These are phyloP conservation scores for Boletus subcaerulescens DNA, from an alignment of 768 basidiomycete species.

Conservation along the genomic window DNA sequence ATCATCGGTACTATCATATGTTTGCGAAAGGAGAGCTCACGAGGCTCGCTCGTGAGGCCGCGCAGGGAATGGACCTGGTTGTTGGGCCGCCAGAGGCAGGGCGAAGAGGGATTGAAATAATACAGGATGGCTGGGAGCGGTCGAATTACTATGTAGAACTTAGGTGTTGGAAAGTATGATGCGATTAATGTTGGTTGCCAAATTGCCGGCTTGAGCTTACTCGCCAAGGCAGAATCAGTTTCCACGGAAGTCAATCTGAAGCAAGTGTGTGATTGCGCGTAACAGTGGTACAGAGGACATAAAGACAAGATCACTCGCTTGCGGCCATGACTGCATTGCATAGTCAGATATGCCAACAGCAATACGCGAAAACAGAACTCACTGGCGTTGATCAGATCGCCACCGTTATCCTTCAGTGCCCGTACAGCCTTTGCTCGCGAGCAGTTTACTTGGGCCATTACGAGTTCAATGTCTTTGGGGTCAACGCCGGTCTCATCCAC, in stretches of 20 bases:
- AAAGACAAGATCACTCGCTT: constrained; percentile 62
- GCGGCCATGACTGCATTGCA: constrained; percentile 77
- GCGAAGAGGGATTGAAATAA: constrained; percentile 56
- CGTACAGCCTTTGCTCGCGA: constrained; percentile 89
- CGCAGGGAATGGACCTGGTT: constrained; percentile 49
- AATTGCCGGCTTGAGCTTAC: not conserved
- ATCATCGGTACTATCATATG: constrained; percentile 95
- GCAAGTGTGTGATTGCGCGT: constrained; percentile 22
- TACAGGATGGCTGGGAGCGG: constrained; percentile 80
- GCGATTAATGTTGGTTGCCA: constrained; percentile 1
- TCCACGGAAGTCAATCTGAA: constrained; percentile 1
- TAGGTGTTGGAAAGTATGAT: constrained; percentile 51
- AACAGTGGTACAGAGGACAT: constrained; percentile 33
- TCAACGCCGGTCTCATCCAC: constrained; percentile 88
- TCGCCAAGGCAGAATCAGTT: constrained; percentile 2
- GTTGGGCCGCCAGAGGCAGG: constrained; percentile 39
- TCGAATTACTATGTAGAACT: constrained; percentile 88
- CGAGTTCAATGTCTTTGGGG: constrained; percentile 91
- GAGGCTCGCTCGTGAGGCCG: constrained; percentile 60
- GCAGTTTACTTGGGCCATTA: constrained; percentile 87
- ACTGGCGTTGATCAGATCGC: constrained; percentile 97
- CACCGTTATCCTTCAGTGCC: constrained; percentile 86
- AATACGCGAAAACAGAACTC: constrained; percentile 36
- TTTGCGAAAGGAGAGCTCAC: constrained; percentile 79
- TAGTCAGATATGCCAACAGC: constrained; percentile 9